Evolutionary conservation across 2,329 filamentous ascomycete genomes (phyloP), one percentile per base, ranked within the genome.

Genomic region (Zymoseptoria brevis): DNA sequence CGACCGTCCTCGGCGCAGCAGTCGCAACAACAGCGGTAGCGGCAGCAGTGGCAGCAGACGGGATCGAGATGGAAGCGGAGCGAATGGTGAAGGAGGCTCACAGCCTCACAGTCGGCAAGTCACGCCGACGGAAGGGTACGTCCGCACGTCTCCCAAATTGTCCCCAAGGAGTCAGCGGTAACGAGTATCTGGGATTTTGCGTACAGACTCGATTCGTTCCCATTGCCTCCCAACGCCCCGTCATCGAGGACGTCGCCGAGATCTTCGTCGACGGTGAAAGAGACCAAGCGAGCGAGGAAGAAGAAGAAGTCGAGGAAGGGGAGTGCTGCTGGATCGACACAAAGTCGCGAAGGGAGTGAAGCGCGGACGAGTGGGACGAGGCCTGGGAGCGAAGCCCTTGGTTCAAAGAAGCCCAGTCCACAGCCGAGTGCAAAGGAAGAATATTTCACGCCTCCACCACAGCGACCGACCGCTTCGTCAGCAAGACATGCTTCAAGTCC

Each of bases 71-170:
- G 30, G 50, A 21, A 35, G 21, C n/a, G 54, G 49, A 55, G 60
- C 50, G 30, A 50, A 50, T 11, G 62, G 57, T 24, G 54, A 51
- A 30, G 60, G 54, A 45, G 58, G 48, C 24, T 56, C 54, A 26
- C 58, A 56, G 53, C 53, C 60, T n/a, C 63, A 67, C 29, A 70
- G 68, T 60, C 63, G 69, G 29, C 67, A 69, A 57, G 60, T 60
- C 13, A 69, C 68, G 57, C 67, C 68, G 19, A 60, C 65, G 55
- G 67, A 70, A 63, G 67, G 67, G 64, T 71, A 69, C 60, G 68
- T 69, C 29, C 56, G 66, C 57, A 60, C 24, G 35, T 45, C 35
- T 45, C 41, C 55, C 50, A 57, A 52, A 19, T 22, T 50, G 50
- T 26, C 55, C 59, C 9, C 54, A 41, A 1, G 29, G 19, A 55